A percentile compares a stretch with the other conserved stretches of the same genome.
phyloP scores from a whole-genome alignment of 441 rosid species.

The Pelargonium citronellum region DNA sequence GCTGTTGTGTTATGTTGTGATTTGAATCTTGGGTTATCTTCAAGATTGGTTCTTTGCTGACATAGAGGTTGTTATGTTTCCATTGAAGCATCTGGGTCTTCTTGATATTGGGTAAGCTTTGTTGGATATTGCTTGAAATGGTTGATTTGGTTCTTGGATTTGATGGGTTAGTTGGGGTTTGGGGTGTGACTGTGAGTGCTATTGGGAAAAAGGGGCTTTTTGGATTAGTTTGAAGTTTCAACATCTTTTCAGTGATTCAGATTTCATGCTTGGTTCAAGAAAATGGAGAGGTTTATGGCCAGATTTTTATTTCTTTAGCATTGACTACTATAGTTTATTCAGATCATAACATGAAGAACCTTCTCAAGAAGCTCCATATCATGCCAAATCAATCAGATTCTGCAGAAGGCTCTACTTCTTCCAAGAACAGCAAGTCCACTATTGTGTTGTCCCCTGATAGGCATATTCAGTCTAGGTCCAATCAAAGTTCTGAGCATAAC shows the following conservation, averaged over 20 bases:
- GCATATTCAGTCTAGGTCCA: constrained; percentile 31
- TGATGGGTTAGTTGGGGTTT: constrained; percentile 27
- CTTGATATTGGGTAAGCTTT: constrained; percentile 29
- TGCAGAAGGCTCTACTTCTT: constrained; percentile 56
- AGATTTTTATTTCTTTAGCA: constrained; percentile 50
- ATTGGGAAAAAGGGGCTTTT: constrained; percentile 14
- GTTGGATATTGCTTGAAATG: constrained; percentile 36
- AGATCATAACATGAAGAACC: constrained; percentile 64
- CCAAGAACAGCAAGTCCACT: constrained; percentile 43
- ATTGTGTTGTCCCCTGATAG: constrained; percentile 36
- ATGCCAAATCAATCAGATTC: constrained; percentile 59
- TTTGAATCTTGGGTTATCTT: constrained; percentile 16
- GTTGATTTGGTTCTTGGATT: constrained; percentile 30
- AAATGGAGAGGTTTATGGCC: constrained; percentile 66
- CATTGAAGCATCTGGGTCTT: constrained; percentile 38
- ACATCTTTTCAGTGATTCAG: constrained; percentile 19
- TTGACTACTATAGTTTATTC: constrained; percentile 29
- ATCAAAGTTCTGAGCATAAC: constrained; percentile 39
- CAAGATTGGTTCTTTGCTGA: constrained; percentile 19
- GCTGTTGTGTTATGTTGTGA: not conserved
- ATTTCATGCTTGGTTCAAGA: constrained; percentile 59
- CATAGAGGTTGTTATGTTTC: constrained; percentile 28
- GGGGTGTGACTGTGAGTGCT: constrained; percentile 17
- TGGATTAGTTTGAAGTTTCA: constrained; percentile 21
- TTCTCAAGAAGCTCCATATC: constrained; percentile 78